Evolutionary conservation across 2,329 filamentous ascomycete genomes (phyloP), one percentile per base, ranked within the genome.

Genomic region (Neofusicoccum umdonicola): DNA sequence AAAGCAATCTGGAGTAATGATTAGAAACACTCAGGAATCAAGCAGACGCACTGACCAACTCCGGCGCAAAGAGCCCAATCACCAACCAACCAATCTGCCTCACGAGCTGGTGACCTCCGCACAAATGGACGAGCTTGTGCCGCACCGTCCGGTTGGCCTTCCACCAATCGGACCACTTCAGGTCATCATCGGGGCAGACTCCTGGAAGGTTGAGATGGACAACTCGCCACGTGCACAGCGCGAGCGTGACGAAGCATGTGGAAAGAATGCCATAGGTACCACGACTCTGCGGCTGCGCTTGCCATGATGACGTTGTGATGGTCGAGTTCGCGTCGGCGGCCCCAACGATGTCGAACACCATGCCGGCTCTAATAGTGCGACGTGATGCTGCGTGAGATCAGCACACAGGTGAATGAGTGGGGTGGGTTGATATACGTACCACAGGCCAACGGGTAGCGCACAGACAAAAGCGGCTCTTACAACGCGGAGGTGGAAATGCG

Each of bases 221-320:
- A 22, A 63, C 63, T 3, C 63, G 66, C 41, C 65, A 69, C 4
- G 64, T 61, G 44, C 67, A 69, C 22, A 69, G 51, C 2, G 57
- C 42, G 15, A 69, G 50, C 5, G 67, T 69, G 35, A 69, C 65
- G 9, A 67, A 37, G 45, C 67, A 69, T 1, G 42, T 63, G 4
- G 67, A 66, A 7, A 69, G 48, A 19, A 69, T 67, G 56, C 52
- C 65, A 6, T 54, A 56, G 1, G 67, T 69, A 35, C 67, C 66
- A 17, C 67, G 34, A 35, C 48, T 54, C 12, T 60, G 62, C 15
- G 67, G 66, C n/a, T 64, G 66, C 3, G 63, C 37, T 39, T 62
- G 57, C 67, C 67, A 69, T 13, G 34, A 48, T 31, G 27, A 31
- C 1, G 27, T 31, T 7, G 27, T 31, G 12, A 62, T 42, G 1